Evolutionary conservation across 805 yeast species (phyloP).

Genomic region (Kockiozyma suomiensis): DNA sequence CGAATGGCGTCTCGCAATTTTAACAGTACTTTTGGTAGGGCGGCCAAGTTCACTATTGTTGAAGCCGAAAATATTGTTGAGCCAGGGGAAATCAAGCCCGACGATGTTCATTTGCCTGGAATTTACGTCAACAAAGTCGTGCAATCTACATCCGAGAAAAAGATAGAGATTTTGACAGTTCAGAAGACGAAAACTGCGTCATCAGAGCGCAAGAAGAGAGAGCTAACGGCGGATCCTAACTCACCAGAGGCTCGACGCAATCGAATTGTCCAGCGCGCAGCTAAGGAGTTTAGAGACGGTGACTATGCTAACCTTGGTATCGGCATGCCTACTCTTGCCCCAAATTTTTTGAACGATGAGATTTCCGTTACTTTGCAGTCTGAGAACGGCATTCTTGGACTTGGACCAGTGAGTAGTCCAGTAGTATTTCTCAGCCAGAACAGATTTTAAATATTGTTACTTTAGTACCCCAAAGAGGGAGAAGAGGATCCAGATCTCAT

Average conservation of each 20-base stretch:
- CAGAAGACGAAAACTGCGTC: constrained; percentile 1
- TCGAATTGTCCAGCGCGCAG: constrained; percentile 50
- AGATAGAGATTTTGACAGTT: constrained; percentile 45
- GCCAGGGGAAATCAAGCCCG: constrained; percentile 50
- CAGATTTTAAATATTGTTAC: too few relatives aligned
- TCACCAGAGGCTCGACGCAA: constrained; percentile 39
- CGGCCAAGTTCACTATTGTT: constrained; percentile 50
- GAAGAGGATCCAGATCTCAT: constrained; percentile 53
- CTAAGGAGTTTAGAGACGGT: constrained; percentile 51
- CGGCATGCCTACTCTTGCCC: constrained; percentile 56
- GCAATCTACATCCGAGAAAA: constrained; percentile 49
- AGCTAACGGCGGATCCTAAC: constrained; percentile 14
- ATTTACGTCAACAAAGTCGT: constrained; percentile 49
- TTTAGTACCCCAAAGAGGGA: constrained; percentile 44
- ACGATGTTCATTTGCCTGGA: constrained; percentile 53
- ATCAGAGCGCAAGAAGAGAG: too few relatives aligned
- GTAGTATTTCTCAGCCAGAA: too few relatives aligned
- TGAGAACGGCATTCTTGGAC: constrained; percentile 54
- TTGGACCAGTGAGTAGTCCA: too few relatives aligned
- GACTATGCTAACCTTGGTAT: constrained; percentile 52
- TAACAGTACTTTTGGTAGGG: constrained; percentile 51
- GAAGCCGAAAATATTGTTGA: constrained; percentile 56
- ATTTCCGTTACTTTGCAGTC: constrained; percentile 50
- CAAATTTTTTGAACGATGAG: constrained; percentile 45
- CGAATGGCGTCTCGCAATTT: constrained; percentile 52